Base-by-base conservation (phyloP, 2,329 filamentous ascomycete genomes). In the Venturia nashicola region DNA sequence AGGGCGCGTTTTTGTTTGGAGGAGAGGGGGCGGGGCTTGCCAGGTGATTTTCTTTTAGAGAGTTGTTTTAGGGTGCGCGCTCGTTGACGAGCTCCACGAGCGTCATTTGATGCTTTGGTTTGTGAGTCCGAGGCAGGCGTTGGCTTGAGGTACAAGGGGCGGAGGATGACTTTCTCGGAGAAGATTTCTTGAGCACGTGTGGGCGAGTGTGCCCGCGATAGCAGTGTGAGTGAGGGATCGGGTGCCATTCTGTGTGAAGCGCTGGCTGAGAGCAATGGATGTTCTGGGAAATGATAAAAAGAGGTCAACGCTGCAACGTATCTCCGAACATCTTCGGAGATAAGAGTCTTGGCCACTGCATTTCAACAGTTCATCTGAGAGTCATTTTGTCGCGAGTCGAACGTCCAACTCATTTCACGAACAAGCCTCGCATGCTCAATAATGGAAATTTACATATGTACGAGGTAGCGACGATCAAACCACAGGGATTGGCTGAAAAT, bases 1-100 rank as follows among this genome's bases (percentile, higher is more conserved):
- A 91, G 80, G 5, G 77, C 78, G 16, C 91, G 86, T 68, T 92
- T 91, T 71, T 94, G 83, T 27, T 87, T 85, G 0, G 91, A 88
- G 0, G 91, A 93, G 0, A 99, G 80, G 0, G 92, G 91, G 20
- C 78, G 77, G 0, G 84, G 83, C 66, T 84, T 86, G 61, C 74
- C 72, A 40, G 77, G 70, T 36, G 69, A 36, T 65, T 67, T 61
- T 72, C 48, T 32, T 46, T 59, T 59, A 11, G 23, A n/a, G 11
- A 69, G 63, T 74, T 77, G 66, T 78, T 76, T 74, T 65, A 79
- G 76, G 65, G 78, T 77, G 66, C 75, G 78, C n/a, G 78, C 71
- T 14, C 76, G 76, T 61, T 77, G 73, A n/a, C 76, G 68, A 76
- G 85, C 48, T 78, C 87, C 69, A 76, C 85, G 69, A 70, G 76